These are phyloP conservation scores for Parietichytrium sp. DNA, from an alignment of 108 stramenopile species.

Conservation along the genomic window DNA sequence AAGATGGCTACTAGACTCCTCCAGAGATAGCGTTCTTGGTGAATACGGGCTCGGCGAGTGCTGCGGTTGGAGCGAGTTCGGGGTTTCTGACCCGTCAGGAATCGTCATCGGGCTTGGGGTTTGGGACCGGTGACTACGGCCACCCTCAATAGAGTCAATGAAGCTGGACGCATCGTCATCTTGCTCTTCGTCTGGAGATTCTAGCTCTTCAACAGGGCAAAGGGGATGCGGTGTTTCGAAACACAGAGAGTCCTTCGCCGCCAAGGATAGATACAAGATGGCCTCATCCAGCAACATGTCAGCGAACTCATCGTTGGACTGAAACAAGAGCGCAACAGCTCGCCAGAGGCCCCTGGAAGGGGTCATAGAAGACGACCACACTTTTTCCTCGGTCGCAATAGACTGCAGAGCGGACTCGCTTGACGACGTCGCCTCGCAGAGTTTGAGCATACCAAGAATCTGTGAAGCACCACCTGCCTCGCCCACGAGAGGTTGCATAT, in stretches of 20 bases:
- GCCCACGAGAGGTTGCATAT: conserved; percentile 14
- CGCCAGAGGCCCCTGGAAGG: conserved; percentile 1
- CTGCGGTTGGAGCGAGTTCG: too few relatives aligned
- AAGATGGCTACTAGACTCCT: background rate
- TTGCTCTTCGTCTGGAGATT: background rate
- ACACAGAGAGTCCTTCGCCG: background rate
- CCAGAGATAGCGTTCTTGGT: background rate
- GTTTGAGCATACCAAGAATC: conserved; percentile 34
- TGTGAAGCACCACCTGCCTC: conserved; percentile 35
- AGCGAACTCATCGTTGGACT: conserved; percentile 8
- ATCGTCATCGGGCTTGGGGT: background rate
- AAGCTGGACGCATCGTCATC: background rate
- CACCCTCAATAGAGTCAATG: background rate
- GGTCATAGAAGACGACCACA: background rate
- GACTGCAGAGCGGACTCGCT: background rate
- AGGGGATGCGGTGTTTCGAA: conserved; percentile 31
- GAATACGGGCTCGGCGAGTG: too few relatives aligned
- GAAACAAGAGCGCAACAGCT: conserved; percentile 17
- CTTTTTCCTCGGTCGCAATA: too few relatives aligned
- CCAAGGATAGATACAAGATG: background rate
- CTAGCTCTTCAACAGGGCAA: conserved; percentile 21
- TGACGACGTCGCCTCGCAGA: background rate
- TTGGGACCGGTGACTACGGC: background rate
- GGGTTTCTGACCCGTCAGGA: too few relatives aligned
- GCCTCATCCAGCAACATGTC: conserved; percentile 37